These are phyloP conservation scores for Lepiota brunneoincarnata DNA, from an alignment of 768 basidiomycete genomes.

Conservation along the genomic window DNA sequence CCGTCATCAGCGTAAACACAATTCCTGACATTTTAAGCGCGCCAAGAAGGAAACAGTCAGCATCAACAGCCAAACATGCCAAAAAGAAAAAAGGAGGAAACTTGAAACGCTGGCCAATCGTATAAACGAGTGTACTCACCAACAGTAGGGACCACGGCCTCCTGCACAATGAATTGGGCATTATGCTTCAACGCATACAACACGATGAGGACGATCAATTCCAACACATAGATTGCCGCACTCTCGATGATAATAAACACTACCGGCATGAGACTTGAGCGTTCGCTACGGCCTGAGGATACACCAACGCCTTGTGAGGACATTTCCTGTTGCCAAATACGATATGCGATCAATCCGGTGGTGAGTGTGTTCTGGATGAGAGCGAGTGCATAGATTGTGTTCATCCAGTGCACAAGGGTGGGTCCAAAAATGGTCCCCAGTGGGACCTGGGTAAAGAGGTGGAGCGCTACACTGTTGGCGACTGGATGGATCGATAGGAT, in stretches of 20 bases:
- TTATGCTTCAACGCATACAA: conserved; percentile 13
- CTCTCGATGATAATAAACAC: conserved; percentile 16
- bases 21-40: conserved; percentile 1
- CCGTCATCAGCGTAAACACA: conserved; percentile 5
- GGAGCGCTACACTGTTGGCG: neutral
- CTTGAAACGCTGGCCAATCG: too few relatives aligned
- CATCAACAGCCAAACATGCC: too few relatives aligned
- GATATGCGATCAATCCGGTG: conserved; percentile 10
- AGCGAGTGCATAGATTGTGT: conserved; percentile 8
- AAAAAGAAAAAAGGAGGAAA: too few relatives aligned
- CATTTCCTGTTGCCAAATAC: conserved; percentile 9
- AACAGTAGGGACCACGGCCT: conserved; percentile 4
- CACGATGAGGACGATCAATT: conserved; percentile 14
- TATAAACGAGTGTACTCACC: neutral
- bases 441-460: conserved; percentile 4
- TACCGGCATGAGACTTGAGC: conserved; percentile 14
- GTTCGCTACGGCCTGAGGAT: neutral
- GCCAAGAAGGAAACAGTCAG: too few relatives aligned
- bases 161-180: conserved; percentile 12
- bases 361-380: conserved; percentile 12
- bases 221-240: conserved; percentile 15
- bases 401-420: conserved; percentile 5
- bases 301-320: conserved; percentile 6
- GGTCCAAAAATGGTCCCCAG: neutral
- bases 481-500: too few relatives aligned